A percentile compares a stretch with the other conserved stretches of the same genome.
phyloP scores from a whole-genome alignment of 768 basidiomycete genomes.

The Russula virescens region DNA sequence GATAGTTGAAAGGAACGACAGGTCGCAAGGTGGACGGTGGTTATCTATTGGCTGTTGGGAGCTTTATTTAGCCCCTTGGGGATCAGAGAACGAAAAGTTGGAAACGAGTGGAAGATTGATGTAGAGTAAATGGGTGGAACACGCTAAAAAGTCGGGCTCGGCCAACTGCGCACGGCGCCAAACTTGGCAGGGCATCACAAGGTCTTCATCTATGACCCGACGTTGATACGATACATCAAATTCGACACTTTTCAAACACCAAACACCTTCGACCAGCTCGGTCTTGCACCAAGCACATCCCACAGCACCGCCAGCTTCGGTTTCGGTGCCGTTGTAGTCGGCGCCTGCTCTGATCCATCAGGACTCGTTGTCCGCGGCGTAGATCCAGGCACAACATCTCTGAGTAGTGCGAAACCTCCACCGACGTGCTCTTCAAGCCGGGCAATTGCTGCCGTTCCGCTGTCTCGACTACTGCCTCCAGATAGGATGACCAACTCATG shows the following conservation, averaged over 20 bases:
- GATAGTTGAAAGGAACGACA: conserved; percentile 1
- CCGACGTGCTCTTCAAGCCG: conserved; percentile 52
- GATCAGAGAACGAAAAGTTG: not conserved
- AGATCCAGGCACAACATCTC: conserved; percentile 7
- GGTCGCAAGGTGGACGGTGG: not conserved
- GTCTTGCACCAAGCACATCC: conserved; percentile 55
- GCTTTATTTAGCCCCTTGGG: no score
- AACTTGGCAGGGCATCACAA: no score
- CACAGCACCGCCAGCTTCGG: conserved; percentile 57
- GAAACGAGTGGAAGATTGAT: not conserved
- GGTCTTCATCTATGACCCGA: not conserved
- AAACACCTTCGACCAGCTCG: conserved; percentile 71
- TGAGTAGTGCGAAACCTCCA: conserved; percentile 39
- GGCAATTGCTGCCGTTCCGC: conserved; percentile 44
- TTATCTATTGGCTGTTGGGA: not conserved
- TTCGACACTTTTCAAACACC: conserved; percentile 12
- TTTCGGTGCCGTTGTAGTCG: conserved; percentile 21
- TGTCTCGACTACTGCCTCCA: conserved; percentile 47
- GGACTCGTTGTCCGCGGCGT: conserved; percentile 25
- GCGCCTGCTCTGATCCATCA: conserved; percentile 1
- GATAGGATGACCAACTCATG: conserved; percentile 51
- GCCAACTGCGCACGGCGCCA: no score
- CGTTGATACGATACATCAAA: conserved; percentile 1
- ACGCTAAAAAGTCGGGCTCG: no score
- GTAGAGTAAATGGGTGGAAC: not conserved